phyloP scores from a whole-genome alignment of 306 rosid species.

The Trifolium dubium region DNA sequence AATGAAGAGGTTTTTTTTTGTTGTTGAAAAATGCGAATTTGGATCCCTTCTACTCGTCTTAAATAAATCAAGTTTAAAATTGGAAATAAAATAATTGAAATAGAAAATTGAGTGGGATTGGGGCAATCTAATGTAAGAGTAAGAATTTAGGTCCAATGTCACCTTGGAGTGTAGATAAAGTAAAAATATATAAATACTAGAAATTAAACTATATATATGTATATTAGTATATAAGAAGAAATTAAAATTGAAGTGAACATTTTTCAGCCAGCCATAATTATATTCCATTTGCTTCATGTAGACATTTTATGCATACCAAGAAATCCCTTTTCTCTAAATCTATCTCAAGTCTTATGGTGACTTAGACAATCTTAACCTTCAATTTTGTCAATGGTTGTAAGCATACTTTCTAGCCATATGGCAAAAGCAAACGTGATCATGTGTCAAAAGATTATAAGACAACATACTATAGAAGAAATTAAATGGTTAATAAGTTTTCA shows the following conservation, averaged over 20 bases:
- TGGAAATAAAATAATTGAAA: conserved; percentile 34
- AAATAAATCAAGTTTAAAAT: conserved; percentile 23
- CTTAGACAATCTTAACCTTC: conserved; percentile 6
- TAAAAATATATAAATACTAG: conserved; percentile 40
- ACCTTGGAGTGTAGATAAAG: conserved; percentile 74
- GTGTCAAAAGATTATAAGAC: conserved; percentile 24
- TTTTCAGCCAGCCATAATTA: conserved; percentile 60
- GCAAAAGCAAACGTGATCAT: conserved; percentile 37
- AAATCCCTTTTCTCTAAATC: conserved; percentile 47
- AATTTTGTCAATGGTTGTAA: conserved; percentile 23
- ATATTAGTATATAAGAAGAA: not conserved
- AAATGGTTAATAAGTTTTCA: not conserved
- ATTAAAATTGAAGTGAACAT: conserved; percentile 34
- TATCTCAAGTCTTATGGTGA: conserved; percentile 25
- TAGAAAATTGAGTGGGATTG: conserved; percentile 62
- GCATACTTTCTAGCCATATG: conserved; percentile 29
- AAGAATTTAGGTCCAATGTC: conserved; percentile 71
- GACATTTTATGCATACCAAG: conserved; percentile 66
- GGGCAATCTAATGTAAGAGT: conserved; percentile 58
- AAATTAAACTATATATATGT: conserved; percentile 7
- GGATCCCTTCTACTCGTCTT: conserved; percentile 44
- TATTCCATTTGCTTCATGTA: conserved; percentile 65
- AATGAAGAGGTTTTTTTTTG: conserved; percentile 45
- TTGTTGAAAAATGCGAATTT: conserved; percentile 28
- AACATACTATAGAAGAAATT: conserved; percentile 16